phyloP scores from a whole-genome alignment of 306 rosid species.

The Rubus idaeus region DNA sequence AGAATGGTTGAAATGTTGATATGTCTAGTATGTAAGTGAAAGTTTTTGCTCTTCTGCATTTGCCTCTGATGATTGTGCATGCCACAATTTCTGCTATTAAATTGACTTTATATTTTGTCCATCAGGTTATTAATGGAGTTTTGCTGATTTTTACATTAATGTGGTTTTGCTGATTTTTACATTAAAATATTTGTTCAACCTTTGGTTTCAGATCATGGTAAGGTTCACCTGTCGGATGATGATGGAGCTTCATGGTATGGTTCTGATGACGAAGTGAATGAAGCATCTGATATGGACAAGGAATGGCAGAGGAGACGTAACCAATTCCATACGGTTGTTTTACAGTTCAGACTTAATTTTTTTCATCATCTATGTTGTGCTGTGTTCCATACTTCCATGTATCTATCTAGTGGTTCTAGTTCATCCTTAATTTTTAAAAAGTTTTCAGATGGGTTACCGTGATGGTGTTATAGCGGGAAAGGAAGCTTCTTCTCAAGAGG shows the following conservation, averaged over 20 bases:
- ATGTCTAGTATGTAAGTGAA: background rate
- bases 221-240: constrained; percentile 35
- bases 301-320: constrained; percentile 77
- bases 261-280: constrained; percentile 49
- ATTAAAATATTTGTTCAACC: background rate
- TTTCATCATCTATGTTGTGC: constrained; percentile 2
- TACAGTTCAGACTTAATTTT: constrained; percentile 4
- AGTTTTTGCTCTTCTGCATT: background rate
- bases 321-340: constrained; percentile 65
- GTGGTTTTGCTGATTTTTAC: constrained; percentile 12
- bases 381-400: background rate
- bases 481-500: constrained; percentile 86
- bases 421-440: constrained; percentile 1
- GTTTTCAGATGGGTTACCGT: constrained; percentile 69
- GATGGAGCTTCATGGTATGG: constrained; percentile 45
- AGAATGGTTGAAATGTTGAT: background rate
- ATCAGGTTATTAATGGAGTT: background rate
- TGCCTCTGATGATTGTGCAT: background rate
- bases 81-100: background rate
- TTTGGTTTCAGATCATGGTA: constrained; percentile 44
- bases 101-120: background rate
- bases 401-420: background rate
- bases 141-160: constrained; percentile 9
- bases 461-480: constrained; percentile 78
- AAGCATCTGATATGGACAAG: constrained; percentile 50